phyloP scores from a whole-genome alignment of 2,329 filamentous ascomycete genomes.

The Aureobasidium sp. region DNA sequence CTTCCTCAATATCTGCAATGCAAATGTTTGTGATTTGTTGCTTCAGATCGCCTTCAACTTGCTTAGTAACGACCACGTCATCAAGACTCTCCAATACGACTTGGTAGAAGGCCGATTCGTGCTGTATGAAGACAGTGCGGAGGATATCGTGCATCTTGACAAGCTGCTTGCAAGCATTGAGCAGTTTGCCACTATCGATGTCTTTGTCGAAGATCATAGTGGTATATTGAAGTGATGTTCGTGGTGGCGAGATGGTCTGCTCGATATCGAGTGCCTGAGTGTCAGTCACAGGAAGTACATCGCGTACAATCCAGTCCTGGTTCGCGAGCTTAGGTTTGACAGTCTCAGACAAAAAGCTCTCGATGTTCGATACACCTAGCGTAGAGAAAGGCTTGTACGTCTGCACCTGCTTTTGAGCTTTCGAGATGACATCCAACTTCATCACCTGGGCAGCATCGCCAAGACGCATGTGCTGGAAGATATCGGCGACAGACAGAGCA shows the following conservation, averaged over 20 bases:
- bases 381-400: slow-evolving; percentile 46
- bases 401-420: slow-evolving; percentile 20
- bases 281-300: slow-evolving; percentile 22
- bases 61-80: slow-evolving; percentile 25
- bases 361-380: slow-evolving; percentile 36
- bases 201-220: slow-evolving; percentile 53
- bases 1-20: slow-evolving; percentile 13
- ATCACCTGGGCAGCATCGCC: slow-evolving; percentile 49
- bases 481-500: slow-evolving; percentile 48
- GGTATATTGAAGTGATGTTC: slow-evolving; percentile 58
- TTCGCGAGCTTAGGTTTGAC: slow-evolving; percentile 49
- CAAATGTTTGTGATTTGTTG: slow-evolving; percentile 16
- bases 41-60: slow-evolving; percentile 16
- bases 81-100: slow-evolving; percentile 34
- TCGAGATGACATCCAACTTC: slow-evolving; percentile 29
- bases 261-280: slow-evolving; percentile 35
- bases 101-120: slow-evolving; percentile 38
- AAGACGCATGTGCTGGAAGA: slow-evolving; percentile 44
- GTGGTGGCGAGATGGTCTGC: slow-evolving; percentile 51
- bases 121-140: slow-evolving; percentile 46
- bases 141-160: slow-evolving; percentile 46
- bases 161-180: slow-evolving; percentile 47
- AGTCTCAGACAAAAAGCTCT: slow-evolving; percentile 40
- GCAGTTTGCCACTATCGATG: slow-evolving; percentile 45
- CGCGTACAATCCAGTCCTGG: slow-evolving; percentile 28